phyloP scores from a whole-genome alignment of 352 stramenopile genomes.

The Phytopythium mirpurense region DNA sequence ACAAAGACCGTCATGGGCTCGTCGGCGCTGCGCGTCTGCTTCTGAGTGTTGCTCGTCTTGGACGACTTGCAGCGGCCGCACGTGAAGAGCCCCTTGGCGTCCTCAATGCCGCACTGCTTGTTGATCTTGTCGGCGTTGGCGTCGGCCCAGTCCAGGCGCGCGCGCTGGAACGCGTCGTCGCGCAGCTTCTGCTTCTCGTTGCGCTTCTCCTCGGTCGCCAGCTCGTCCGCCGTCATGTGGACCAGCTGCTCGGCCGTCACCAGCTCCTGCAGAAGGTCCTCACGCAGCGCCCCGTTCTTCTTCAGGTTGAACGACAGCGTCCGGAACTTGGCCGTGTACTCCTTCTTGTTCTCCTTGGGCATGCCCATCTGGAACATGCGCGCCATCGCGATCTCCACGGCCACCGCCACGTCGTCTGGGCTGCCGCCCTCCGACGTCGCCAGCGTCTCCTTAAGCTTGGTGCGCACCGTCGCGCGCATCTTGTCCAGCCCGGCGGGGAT shows the following conservation, averaged over 20 bases:
- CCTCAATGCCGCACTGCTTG: constrained; percentile 82
- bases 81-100: constrained; percentile 80
- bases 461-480: constrained; percentile 66
- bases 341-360: constrained; percentile 78
- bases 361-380: constrained; percentile 61
- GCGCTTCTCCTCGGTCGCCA: constrained; percentile 84
- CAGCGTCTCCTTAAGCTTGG: constrained; percentile 77
- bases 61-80: constrained; percentile 94
- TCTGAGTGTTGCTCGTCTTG: constrained; percentile 97
- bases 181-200: constrained; percentile 79
- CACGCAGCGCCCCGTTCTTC: constrained; percentile 80
- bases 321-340: constrained; percentile 86
- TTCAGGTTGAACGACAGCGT: constrained; percentile 90
- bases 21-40: constrained; percentile 97
- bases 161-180: constrained; percentile 81
- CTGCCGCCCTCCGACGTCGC: constrained; percentile 43
- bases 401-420: constrained; percentile 45
- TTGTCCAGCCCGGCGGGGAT: constrained; percentile 73
- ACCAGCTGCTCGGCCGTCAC: constrained; percentile 74
- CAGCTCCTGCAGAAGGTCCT: constrained; percentile 63
- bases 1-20: constrained; percentile 98
- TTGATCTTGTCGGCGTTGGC: constrained; percentile 91
- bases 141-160: constrained; percentile 85
- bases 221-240: constrained; percentile 79
- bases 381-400: constrained; percentile 76